Evolutionary conservation across 441 rosid species (phyloP), one percentile per base, ranked within the genome.

Genomic region (Mallotus repandus): DNA sequence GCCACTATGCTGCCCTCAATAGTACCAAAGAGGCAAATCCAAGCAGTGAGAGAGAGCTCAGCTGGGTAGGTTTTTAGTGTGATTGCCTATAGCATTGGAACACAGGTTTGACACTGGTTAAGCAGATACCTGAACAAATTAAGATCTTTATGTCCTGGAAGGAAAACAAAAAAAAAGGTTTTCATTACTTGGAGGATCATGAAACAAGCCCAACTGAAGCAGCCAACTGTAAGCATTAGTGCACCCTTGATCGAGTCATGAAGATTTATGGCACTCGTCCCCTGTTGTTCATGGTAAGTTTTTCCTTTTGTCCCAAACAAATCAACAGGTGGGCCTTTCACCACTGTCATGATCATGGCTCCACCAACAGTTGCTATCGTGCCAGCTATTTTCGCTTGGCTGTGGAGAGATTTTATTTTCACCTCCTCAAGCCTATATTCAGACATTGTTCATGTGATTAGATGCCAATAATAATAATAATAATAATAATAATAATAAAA

Each of bases 321-420:
- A 9, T 88, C 84, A 0, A 94, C 46, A 25, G 79, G 50, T 0
- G 92, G 96, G 0, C 99, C 99, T 82, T 87, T 91, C 16, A 89
- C 62, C 52, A 90, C 66, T n/a, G 99, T 94, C 99, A 94, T 91
- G 60, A 83, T 80, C 99, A 94, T 94, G n/a, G 99, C 98, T 78
- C 98, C 99, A 21, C 78, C 89, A 11, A 94, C 97, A 25, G 99
- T 94, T 65, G 93, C 89, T 25, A 86, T 12, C 0, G 99, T 94
- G 9, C 98, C 98, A 1, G 80, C 15, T 15, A 92, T 56, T 78
- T 94, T 94, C 11, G 83, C 90, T 14, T 87, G 89, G 79, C 97
- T 88, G 64, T 85, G 88, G 1, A 86, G 70, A 43, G 84, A 80
- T 5, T 74, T 80, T 1, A 89, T 66, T 5, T 86, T 86, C 64